phyloP scores from a whole-genome alignment of 2,329 filamentous ascomycete genomes.

The Fusarium sp. region DNA sequence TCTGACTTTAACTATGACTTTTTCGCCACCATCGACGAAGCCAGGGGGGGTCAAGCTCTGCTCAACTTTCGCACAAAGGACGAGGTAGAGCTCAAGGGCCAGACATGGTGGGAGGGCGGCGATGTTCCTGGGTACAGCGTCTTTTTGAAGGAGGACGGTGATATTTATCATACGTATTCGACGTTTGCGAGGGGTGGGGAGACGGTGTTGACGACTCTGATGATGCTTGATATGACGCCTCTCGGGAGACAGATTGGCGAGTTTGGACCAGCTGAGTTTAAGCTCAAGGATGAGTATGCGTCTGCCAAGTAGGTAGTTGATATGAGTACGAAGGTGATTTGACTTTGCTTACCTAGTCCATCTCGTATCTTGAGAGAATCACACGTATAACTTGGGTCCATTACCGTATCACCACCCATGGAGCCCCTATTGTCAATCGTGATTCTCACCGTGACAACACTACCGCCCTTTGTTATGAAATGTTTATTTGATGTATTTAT shows the following conservation, averaged over 20 bases:
- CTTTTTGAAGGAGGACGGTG: slow-evolving; percentile 46
- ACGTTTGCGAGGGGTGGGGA: slow-evolving; percentile 48
- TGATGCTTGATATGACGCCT: slow-evolving; percentile 49
- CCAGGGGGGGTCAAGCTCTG: slow-evolving; percentile 36
- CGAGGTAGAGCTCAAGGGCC: slow-evolving; percentile 42
- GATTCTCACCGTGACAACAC: not conserved
- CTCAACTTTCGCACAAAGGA: slow-evolving; percentile 42
- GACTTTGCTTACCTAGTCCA: not conserved
- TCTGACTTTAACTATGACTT: slow-evolving; percentile 55
- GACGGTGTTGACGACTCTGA: slow-evolving; percentile 44
- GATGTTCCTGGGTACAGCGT: slow-evolving; percentile 52
- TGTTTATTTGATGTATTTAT: not conserved
- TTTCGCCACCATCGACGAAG: slow-evolving; percentile 47
- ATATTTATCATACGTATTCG: slow-evolving; percentile 53
- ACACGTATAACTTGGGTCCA: not conserved
- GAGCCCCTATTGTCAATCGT: not conserved
- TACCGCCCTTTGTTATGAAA: not conserved
- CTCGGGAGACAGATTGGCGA: slow-evolving; percentile 46
- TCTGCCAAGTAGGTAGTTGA: not conserved
- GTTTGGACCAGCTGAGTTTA: slow-evolving; percentile 41
- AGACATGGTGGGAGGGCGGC: slow-evolving; percentile 38
- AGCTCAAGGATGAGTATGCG: slow-evolving; percentile 41
- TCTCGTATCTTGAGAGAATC: not conserved
- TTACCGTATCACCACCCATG: not conserved
- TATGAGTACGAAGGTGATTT: not conserved